phyloP scores from a whole-genome alignment of 176 grass and related monocot genomes.

The Oropetium thomaeum region DNA sequence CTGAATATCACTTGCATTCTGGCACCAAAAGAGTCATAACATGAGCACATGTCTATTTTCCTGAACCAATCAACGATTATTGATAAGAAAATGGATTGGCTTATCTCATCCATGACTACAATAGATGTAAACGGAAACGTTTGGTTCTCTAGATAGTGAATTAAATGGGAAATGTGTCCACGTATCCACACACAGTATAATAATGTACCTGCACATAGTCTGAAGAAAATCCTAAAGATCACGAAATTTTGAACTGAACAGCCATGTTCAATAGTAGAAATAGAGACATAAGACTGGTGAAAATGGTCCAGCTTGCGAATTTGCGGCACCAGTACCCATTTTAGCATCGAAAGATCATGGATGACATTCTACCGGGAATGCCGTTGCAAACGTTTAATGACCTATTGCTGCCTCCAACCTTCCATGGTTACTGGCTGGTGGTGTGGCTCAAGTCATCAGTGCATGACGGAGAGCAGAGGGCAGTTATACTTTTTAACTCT shows the following conservation, averaged over 20 bases:
- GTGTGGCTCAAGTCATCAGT: not conserved
- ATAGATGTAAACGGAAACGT: not conserved
- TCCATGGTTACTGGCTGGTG: not conserved
- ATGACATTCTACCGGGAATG: not conserved
- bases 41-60: not conserved
- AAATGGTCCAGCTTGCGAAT: not conserved
- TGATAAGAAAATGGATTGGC: not conserved
- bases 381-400: not conserved
- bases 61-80: not conserved
- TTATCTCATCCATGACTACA: not conserved
- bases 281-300: not conserved
- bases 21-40: not conserved
- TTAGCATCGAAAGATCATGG: not conserved
- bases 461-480: not conserved
- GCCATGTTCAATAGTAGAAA: not conserved
- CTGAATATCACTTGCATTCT: not conserved
- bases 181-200: no score
- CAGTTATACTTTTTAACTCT: not conserved
- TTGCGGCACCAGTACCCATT: not conserved
- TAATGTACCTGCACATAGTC: no score
- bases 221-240: no score
- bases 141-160: no score
- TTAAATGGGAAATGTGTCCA: no score
- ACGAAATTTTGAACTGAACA: no score
- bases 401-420: not conserved